Base-by-base conservation (phyloP, 73 alveolate species). In the Blepharisma japonicum region DNA sequence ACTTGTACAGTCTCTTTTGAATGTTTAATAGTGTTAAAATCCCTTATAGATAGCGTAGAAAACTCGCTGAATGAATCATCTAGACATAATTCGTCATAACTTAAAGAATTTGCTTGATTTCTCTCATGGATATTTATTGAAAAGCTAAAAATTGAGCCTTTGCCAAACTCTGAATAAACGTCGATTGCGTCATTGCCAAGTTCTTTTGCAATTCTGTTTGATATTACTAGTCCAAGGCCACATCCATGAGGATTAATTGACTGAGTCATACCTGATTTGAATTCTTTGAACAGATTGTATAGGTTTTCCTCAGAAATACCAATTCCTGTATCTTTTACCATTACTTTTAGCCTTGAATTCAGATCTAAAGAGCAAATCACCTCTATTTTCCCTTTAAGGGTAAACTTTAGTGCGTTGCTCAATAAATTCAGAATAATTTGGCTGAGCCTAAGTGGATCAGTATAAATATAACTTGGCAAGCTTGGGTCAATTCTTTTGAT, bases 331-430 rank as follows among this genome's bases (percentile, higher is more conserved):
- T 51, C 66, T 18, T 11, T 14, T 11, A 11, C n/a, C n/a, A 18
- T 51, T 2, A 51, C n/a, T 51, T 51, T 51, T 18, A 51, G 21
- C 21, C 66, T 51, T 14, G 66, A 51, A 51, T 18, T 0, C 42
- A 32, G 42, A 32, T 32, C 42, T 32, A 32, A 32, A 11, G n/a
- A 11, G 21, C 21, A 51, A 51, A 51, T 51, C 0, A 51, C 4
- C 66, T 51, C 66, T 1, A 85, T 71, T 11, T 25, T 7, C 6
- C 92, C 92, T 71, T 81, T 46, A 6, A 46, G 18, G 9, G 92
- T 85, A 66, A 81, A 85, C 67, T 85, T 85, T 7, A 80, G 51
- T 4, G 92, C 80, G 27, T 85, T 85, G 27, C 71, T 23, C 14
- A 85, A 55, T 25, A 85, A 68, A 56, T 85, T 85, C 9, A 85